Evolutionary conservation across 371 early-diverging fungal genomes (phyloP).

Genomic region (Zopfochytrium polystomum): DNA sequence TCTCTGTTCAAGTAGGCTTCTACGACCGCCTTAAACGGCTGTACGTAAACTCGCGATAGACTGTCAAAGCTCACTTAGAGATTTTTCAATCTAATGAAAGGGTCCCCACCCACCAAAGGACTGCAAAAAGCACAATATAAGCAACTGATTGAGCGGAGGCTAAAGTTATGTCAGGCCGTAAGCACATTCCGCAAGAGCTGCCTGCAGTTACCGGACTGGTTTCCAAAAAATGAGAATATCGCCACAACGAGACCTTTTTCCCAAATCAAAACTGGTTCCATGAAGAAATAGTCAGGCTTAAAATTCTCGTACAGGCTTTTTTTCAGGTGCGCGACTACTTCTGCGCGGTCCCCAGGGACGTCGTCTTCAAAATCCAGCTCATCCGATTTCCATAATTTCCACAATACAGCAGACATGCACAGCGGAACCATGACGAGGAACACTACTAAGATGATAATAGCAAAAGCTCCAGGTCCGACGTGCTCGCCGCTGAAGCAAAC

Average conservation of each 20-base stretch:
- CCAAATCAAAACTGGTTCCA: constrained; percentile 23
- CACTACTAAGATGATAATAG: background rate
- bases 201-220: too few species aligned
- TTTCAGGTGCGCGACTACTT: too few species aligned
- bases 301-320: constrained; percentile 9
- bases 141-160: too few species aligned
- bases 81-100: too few species aligned
- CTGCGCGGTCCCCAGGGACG: too few species aligned
- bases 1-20: constrained; percentile 31
- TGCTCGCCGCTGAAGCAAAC: background rate
- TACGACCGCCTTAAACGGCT: constrained; percentile 16
- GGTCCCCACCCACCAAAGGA: too few species aligned
- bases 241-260: constrained; percentile 23
- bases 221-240: constrained; percentile 19
- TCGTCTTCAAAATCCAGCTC: background rate
- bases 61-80: too few species aligned
- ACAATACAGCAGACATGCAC: background rate
- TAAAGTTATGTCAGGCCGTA: too few species aligned
- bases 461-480: background rate
- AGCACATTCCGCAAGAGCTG: too few species aligned
- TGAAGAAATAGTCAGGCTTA: constrained; percentile 20
- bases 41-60: constrained; percentile 4
- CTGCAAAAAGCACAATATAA: too few species aligned
- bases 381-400: background rate
- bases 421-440: background rate